Evolutionary conservation across 805 yeast species (phyloP).

Genomic region (Ogataea ramenticola): DNA sequence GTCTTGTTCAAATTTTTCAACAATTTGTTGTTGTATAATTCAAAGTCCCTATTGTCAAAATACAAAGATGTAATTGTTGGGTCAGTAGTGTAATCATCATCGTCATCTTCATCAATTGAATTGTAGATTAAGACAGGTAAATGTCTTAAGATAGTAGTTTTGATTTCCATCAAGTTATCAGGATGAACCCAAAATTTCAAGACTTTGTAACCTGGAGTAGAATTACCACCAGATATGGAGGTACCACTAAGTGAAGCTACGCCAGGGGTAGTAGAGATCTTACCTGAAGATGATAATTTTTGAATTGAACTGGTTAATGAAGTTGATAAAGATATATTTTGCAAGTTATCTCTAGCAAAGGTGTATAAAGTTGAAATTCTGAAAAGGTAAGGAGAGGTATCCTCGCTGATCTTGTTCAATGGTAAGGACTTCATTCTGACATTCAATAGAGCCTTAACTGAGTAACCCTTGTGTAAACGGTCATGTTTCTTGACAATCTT

Average conservation of each 20-base stretch:
- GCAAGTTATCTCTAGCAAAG: conserved; percentile 68
- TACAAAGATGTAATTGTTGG: conserved; percentile 83
- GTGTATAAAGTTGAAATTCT: conserved; percentile 77
- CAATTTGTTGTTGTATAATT: conserved; percentile 78
- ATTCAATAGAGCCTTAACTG: conserved; percentile 84
- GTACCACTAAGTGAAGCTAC: conserved; percentile 11
- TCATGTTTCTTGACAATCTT: conserved; percentile 96
- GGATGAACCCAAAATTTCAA: conserved; percentile 95
- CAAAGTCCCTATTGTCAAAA: conserved; percentile 79
- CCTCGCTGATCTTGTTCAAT: conserved; percentile 74
- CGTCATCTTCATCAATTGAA: conserved; percentile 40
- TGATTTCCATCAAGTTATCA: conserved; percentile 95
- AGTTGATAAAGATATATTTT: conserved; percentile 24
- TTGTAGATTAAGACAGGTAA: conserved; percentile 83
- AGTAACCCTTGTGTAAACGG: conserved; percentile 76
- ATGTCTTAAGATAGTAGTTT: conserved; percentile 89
- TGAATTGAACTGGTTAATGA: conserved; percentile 39
- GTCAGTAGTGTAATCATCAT: conserved; percentile 49
- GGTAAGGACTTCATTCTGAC: conserved; percentile 85
- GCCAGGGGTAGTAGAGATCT: conserved; percentile 25
- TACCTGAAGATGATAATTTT: conserved; percentile 36
- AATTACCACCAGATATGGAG: conserved; percentile 10
- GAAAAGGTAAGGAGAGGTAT: conserved; percentile 84
- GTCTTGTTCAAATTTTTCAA: conserved; percentile 52
- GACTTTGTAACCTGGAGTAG: conserved; percentile 37